Base-by-base conservation (phyloP, 2,329 filamentous ascomycete species). In the Lasiodiplodia hormozganensis region DNA sequence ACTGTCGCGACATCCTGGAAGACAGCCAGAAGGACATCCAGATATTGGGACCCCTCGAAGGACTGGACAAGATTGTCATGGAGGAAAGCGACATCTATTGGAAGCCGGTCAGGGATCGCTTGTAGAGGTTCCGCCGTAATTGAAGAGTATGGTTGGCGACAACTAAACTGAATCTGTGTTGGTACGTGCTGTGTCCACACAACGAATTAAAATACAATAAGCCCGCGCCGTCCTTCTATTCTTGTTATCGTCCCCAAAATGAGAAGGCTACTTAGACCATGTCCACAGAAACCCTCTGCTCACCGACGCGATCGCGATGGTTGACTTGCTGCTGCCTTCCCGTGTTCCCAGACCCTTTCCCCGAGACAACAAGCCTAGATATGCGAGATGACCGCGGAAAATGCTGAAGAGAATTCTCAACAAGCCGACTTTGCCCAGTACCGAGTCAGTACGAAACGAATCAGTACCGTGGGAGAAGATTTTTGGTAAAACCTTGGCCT, bases 11-110 rank as follows among this genome's bases (percentile, higher is more conserved):
- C 58, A 76, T 86, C n/a, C 76, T 87, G 65, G 75, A 76, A 58
- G 79, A 74, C 1, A 83, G 84, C 38, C 85, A 86, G 77, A 84
- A 83, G 70, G 76, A 81, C 60, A 76, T 86, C 16, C 81, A 86
- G 72, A 81, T 86, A 54, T 75, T 85, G 70, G 85, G 85, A 4
- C 84, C 84, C 2, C 74, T 85, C 47, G 78, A 76, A 49, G 81
- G 75, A 0, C 82, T 83, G 78, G 82, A 85, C 68, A 74, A 75
- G 66, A 75, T 75, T 40, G 83, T 85, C 25, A 76, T 85, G 36
- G 75, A 82, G 68, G 82, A 84, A 74, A 82, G 80, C 65, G 78
- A 81, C 70, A 75, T 76, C 64, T 85, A 85, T 75, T 86, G 84
- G 84, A 69, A 65, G 58, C 69, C 70, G 4, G 47, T 70, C 38